Evolutionary conservation across 345 rosid species (phyloP).

Genomic region (Ailanthus altissimus): DNA sequence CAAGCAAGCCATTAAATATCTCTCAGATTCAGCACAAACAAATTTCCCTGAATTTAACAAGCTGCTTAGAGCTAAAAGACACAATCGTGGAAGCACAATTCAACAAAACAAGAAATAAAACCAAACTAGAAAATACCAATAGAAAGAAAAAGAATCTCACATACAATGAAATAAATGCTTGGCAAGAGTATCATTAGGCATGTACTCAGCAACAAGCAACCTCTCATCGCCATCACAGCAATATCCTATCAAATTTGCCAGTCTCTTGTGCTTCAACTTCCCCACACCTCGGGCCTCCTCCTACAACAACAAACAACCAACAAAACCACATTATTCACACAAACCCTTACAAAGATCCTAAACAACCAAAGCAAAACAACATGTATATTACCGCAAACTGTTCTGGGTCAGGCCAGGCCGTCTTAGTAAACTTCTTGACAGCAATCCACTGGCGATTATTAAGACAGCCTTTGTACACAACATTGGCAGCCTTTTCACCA

Average conservation of each 20-base stretch:
- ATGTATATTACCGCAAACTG: constrained; percentile 58
- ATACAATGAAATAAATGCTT: constrained; percentile 95
- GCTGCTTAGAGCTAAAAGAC: background rate
- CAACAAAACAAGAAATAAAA: constrained; percentile 2
- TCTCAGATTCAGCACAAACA: background rate
- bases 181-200: constrained; percentile 97
- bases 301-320: constrained; percentile 31
- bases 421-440: constrained; percentile 75
- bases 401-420: constrained; percentile 85
- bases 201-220: constrained; percentile 94
- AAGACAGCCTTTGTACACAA: constrained; percentile 71
- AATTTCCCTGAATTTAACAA: background rate
- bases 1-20: background rate
- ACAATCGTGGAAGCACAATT: background rate
- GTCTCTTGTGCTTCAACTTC: constrained; percentile 74
- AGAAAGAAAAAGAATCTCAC: constrained; percentile 14
- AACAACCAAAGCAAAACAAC: background rate
- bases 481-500: constrained; percentile 55
- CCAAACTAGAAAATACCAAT: background rate
- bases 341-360: background rate
- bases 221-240: constrained; percentile 98
- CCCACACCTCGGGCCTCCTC: constrained; percentile 96
- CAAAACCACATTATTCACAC: constrained; percentile 14
- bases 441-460: constrained; percentile 77
- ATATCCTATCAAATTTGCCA: constrained; percentile 95